Evolutionary conservation across 371 early-diverging fungal species (phyloP), one percentile per base, ranked within the genome.

Genomic region (Syncephalastrum sp.): DNA sequence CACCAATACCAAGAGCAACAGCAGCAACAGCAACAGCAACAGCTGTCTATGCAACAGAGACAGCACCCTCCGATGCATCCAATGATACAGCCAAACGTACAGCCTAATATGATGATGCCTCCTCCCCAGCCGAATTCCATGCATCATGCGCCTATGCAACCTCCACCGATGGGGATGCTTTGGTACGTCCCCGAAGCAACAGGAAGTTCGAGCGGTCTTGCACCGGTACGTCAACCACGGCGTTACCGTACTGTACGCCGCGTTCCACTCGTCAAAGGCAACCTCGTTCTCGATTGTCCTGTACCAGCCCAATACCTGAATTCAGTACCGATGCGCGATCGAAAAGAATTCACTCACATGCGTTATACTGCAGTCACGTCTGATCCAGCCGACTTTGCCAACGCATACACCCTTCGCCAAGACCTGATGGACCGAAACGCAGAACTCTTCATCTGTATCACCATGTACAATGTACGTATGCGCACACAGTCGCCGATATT

Each of bases 401-500:
- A 82, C 16, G 77, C 81, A 14, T 95, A 92, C 72, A 85, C 85
- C n/a, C 82, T 96, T 56, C 81, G 96, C 50, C 94, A 90, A 59
- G 79, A 82, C 50, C 76, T 86, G 63, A 73, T 85, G 62, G 80
- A 51, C 72, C 85, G 83, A 38, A 61, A 81, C 52, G 94, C 94
- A 4, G 96, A 95, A 69, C 65, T 96, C 49, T 88, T 86, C 56
- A 84, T 90, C 54, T 93, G 94, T 56, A 82, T 94, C 48, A 95
- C 95, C 47, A 92, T 94, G 91, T 94, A 94, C 81, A 94, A 94
- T 69, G 85, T 84, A 69, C 63, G 79, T 61, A 33, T 33, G 38
- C 38, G 38, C 10, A 33, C 38, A 33, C 38, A 33, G 38, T 6
- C 10, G 10, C 38, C 10, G 38, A 10, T 33, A 33, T 33, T 10